Percentiles rank a stretch among this genome's conserved stretches.
These are phyloP conservation scores for Phytophthora megakarya DNA, from an alignment of 352 stramenopile species.

Conservation along the genomic window DNA sequence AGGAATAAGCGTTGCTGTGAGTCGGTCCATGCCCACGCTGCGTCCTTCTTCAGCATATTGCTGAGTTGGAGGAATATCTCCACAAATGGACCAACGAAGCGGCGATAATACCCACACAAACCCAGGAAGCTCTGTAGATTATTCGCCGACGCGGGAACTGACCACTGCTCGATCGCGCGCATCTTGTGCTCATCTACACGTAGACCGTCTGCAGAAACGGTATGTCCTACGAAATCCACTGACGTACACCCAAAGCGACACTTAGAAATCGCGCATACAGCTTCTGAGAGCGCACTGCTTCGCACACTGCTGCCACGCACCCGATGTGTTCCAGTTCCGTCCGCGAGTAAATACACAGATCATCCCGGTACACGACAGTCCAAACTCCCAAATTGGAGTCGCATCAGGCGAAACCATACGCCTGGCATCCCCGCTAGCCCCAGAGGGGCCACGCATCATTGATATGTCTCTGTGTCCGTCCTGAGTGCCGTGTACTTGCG, in stretches of 20 bases:
- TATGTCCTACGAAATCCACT: slow-evolving; percentile 38
- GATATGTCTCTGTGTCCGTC: slow-evolving; percentile 37
- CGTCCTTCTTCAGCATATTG: slow-evolving; percentile 31
- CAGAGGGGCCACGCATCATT: slow-evolving; percentile 49
- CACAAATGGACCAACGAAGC: slow-evolving; percentile 32
- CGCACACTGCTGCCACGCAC: slow-evolving; percentile 30
- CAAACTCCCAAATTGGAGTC: slow-evolving; percentile 25
- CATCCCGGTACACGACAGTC: slow-evolving; percentile 41
- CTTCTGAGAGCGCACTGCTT: slow-evolving; percentile 27
- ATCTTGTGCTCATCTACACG: slow-evolving; percentile 33
- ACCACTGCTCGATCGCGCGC: slow-evolving; percentile 22
- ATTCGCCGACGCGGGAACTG: slow-evolving; percentile 13
- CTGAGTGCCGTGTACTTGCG: slow-evolving; percentile 42
- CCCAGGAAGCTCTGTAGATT: slow-evolving; percentile 37
- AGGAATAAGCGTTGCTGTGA: slow-evolving; percentile 18
- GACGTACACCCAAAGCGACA: slow-evolving; percentile 22
- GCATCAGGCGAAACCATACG: slow-evolving; percentile 47
- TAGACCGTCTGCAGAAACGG: slow-evolving; percentile 16
- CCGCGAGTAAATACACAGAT: slow-evolving; percentile 34
- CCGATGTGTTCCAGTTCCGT: slow-evolving; percentile 13
- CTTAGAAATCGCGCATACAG: slow-evolving; percentile 32
- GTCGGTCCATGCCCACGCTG: slow-evolving; percentile 21
- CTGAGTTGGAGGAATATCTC: slow-evolving; percentile 23
- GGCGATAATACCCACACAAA: slow-evolving; percentile 35
- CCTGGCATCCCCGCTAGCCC: slow-evolving; percentile 42